Percentiles rank a stretch among this genome's conserved stretches.
Conservation (phyloP, 768 basidiomycete genomes). For the Leccinum subgranulosum region DNA sequence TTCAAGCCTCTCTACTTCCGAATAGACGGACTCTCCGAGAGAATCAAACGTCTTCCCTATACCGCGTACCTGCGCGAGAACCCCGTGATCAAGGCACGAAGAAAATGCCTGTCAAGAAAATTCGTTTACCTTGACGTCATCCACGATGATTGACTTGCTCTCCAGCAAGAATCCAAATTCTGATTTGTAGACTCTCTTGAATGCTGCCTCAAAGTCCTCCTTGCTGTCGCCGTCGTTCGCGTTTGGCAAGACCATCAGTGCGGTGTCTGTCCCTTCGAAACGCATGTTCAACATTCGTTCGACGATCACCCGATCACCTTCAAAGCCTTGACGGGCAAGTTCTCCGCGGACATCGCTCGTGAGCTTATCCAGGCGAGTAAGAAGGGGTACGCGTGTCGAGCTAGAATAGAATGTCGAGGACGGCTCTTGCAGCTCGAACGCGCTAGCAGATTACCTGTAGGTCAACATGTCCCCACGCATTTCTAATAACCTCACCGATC, state of each 20-base stretch:
- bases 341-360: conserved; percentile 59
- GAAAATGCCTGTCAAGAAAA: neutral
- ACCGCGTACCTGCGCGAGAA: conserved; percentile 62
- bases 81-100: neutral
- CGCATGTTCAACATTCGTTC: conserved; percentile 91
- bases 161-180: conserved; percentile 94
- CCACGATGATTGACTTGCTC: conserved; percentile 78
- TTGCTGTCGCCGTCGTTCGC: conserved; percentile 46
- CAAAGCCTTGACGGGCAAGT: conserved; percentile 80
- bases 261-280: conserved; percentile 91
- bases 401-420: conserved; percentile 74
- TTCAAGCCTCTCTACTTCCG: conserved; percentile 59
- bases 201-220: conserved; percentile 77
- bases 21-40: conserved; percentile 75
- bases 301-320: conserved; percentile 61
- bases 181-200: conserved; percentile 74
- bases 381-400: conserved; percentile 52
- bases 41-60: conserved; percentile 88
- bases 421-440: conserved; percentile 87
- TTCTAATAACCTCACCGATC: conserved; percentile 47
- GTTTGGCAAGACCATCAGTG: conserved; percentile 78
- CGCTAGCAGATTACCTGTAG: conserved; percentile 41
- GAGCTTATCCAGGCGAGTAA: conserved; percentile 67
- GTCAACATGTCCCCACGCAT: neutral
- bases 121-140: conserved; percentile 77